Percentiles rank a stretch among this genome's conserved stretches.
These are phyloP conservation scores for Curvularia sp. DNA, from an alignment of 2,329 filamentous ascomycete species.

Conservation along the genomic window DNA sequence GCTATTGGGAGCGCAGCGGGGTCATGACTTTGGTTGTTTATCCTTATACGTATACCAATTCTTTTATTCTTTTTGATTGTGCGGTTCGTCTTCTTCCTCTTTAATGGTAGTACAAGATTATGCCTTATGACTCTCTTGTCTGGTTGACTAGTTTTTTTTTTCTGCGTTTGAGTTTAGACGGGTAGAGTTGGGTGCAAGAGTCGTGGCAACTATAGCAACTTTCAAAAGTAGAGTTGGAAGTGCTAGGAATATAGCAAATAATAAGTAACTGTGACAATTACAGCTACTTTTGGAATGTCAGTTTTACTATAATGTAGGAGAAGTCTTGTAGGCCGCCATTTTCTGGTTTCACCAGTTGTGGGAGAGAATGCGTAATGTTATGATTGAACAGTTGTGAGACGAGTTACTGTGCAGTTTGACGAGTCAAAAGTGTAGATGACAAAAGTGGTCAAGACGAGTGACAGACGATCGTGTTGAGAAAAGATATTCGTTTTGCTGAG, in stretches of 20 bases:
- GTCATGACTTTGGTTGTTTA: neutral
- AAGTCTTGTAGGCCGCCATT: no score
- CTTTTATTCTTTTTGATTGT: neutral
- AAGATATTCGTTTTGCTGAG: neutral
- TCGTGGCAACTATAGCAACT: no score
- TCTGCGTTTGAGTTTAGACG: neutral
- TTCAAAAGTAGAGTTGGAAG: no score
- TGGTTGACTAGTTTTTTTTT: neutral
- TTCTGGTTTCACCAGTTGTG: no score
- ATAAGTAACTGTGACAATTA: no score
- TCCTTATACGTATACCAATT: conserved; percentile 1
- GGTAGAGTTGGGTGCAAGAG: neutral
- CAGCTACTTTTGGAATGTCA: no score
- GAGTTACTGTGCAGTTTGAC: neutral
- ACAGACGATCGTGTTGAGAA: no score
- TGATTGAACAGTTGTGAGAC: neutral
- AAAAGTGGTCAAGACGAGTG: neutral
- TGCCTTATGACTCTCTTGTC: neutral
- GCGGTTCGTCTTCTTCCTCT: neutral
- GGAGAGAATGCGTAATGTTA: neutral
- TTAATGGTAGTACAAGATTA: neutral
- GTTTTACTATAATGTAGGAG: no score
- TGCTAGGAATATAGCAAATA: no score
- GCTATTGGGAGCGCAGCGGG: neutral
- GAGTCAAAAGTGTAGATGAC: neutral